phyloP scores from a whole-genome alignment of 139 green algal species.

The Eudorina sp. region DNA sequence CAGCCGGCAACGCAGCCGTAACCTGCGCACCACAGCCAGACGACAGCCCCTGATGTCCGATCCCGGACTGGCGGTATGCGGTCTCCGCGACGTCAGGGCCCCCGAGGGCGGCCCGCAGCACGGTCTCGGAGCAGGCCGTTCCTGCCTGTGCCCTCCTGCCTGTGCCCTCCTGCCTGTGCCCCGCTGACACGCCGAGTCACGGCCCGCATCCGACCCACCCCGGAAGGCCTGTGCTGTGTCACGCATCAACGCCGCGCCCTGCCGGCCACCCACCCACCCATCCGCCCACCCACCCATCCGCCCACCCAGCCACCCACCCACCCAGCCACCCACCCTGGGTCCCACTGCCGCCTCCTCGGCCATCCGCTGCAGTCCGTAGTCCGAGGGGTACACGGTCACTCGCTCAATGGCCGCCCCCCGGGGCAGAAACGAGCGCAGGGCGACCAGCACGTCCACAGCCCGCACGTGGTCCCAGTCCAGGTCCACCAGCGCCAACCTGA shows the following conservation, averaged over 20 bases:
- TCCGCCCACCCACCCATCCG: neutral
- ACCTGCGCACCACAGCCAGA: too few relatives aligned
- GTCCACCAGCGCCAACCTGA: conserved; percentile 89
- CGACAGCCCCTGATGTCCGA: too few relatives aligned
- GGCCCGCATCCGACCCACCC: too few relatives aligned
- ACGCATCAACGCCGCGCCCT: neutral
- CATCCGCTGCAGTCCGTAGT: conserved; percentile 95
- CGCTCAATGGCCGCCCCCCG: conserved; percentile 34
- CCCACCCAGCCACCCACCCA: neutral
- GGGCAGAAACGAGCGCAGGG: conserved; percentile 87
- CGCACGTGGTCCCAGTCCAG: conserved; percentile 91
- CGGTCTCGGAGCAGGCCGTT: too few relatives aligned
- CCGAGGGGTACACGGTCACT: conserved; percentile 94
- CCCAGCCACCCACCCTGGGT: conserved; percentile 72
- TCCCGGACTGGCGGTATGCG: too few relatives aligned
- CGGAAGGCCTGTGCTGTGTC: too few relatives aligned
- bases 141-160: too few relatives aligned
- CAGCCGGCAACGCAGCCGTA: too few relatives aligned
- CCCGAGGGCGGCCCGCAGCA: too few relatives aligned
- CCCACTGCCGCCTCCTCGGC: conserved; percentile 82
- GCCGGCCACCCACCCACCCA: neutral
- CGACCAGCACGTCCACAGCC: conserved; percentile 79
- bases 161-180: too few relatives aligned
- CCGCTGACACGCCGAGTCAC: too few relatives aligned
- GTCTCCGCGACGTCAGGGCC: too few relatives aligned